phyloP scores from a whole-genome alignment of 805 yeast species.

The Monosporozyma servazzii region DNA sequence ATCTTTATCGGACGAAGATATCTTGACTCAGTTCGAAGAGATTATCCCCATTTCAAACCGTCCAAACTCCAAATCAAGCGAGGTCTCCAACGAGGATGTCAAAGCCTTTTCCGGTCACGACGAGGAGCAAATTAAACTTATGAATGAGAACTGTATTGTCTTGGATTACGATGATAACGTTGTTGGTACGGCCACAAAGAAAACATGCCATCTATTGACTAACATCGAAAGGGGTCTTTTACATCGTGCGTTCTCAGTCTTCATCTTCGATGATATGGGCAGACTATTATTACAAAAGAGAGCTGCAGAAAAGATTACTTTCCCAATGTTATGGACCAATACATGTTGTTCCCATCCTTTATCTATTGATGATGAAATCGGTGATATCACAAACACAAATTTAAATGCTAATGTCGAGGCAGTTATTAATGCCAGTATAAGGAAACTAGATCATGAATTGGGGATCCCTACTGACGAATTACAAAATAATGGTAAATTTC shows the following conservation, averaged over 20 bases:
- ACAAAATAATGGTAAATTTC: slow-evolving; percentile 56
- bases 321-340: slow-evolving; percentile 96
- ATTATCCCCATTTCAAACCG: slow-evolving; percentile 51
- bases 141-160: slow-evolving; percentile 96
- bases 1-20: slow-evolving; percentile 38
- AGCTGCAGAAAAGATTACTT: slow-evolving; percentile 93
- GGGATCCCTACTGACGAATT: slow-evolving; percentile 60
- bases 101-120: slow-evolving; percentile 76
- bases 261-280: slow-evolving; percentile 69
- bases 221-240: slow-evolving; percentile 79
- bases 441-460: slow-evolving; percentile 87
- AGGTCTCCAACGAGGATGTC: slow-evolving; percentile 24
- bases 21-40: slow-evolving; percentile 53
- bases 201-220: slow-evolving; percentile 77
- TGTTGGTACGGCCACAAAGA: slow-evolving; percentile 89
- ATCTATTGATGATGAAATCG: slow-evolving; percentile 74
- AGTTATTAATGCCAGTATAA: slow-evolving; percentile 77
- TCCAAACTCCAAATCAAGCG: slow-evolving; percentile 45
- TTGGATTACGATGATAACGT: slow-evolving; percentile 81
- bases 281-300: slow-evolving; percentile 85
- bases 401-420: slow-evolving; percentile 62
- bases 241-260: slow-evolving; percentile 96
- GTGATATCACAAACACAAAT: slow-evolving; percentile 30
- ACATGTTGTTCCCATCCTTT: slow-evolving; percentile 98
- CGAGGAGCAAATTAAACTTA: slow-evolving; percentile 83